Evolutionary conservation across 345 rosid species (phyloP), one percentile per base, ranked within the genome.

Genomic region (Populus nigra): DNA sequence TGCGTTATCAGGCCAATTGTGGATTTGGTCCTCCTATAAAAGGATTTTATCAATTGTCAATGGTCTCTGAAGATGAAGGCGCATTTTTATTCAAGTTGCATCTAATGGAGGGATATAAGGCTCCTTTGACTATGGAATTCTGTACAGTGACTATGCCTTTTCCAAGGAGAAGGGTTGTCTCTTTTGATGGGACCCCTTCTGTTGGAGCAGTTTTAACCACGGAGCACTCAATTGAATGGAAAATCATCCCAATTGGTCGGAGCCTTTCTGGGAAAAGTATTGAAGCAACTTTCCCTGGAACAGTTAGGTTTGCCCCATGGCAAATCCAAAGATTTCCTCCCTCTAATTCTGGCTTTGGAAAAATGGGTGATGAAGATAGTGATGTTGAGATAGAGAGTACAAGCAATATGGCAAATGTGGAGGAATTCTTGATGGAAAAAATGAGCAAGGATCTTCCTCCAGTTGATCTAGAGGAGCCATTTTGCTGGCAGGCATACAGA

Each of bases 21-120:
- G 76, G 86, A 49, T 84, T 91, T 76, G 89, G 96, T 81, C 96
- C 98, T 74, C 98, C 96, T n/a, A 76, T 96, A 73, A 90, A 90
- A 80, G 98, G 92, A 62, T 96, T 96, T 76, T 96, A 96, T 84
- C 99, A 96, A 79, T 84, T 96, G 72, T 96, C 99, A 27, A 93
- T 96, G 99, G 94, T 96, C 65, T 93, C 93, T 62, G 99, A 96
- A 83, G 94, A 93, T 74, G 94, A 96, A 85, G 98, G 98, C 73
- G 99, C 99, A 47, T 93, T 96, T 80, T 88, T 96, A 72, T 93
- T 92, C 83, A 93, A 90, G 87, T 82, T 96, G 85, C 79, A 72
- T 49, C 88, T 96, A 63, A 92, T 93, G 97, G 97, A 93, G 85
- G 97, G 98, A 27, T 89, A 91, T 72, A 93, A 88, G 86, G 76